phyloP scores from a whole-genome alignment of 2,329 filamentous ascomycete species.

The Colletotrichum sidae region DNA sequence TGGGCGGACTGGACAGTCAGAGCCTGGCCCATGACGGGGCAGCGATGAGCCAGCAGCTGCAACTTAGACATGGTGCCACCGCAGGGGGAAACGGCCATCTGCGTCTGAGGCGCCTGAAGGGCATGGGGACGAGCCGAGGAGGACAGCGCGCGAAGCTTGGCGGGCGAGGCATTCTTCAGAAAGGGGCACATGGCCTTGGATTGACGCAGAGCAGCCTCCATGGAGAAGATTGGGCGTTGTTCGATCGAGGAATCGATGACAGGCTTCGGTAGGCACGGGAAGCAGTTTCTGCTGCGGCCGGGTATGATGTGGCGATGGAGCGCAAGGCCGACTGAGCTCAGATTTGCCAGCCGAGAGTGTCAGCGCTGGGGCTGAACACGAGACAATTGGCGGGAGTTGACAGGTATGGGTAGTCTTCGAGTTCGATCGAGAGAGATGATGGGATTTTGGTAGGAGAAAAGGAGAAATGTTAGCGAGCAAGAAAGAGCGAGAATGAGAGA shows the following conservation, averaged over 20 bases:
- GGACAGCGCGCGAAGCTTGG: constrained; percentile 89
- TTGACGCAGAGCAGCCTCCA: constrained; percentile 96
- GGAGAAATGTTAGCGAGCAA: constrained; percentile 6
- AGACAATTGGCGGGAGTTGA: constrained; percentile 27
- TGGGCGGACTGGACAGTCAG: constrained; percentile 84
- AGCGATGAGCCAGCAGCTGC: constrained; percentile 92
- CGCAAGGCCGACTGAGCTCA: constrained; percentile 10
- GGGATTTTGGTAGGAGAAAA: constrained; percentile 8
- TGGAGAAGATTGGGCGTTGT: constrained; percentile 52
- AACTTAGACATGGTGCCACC: constrained; percentile 97
- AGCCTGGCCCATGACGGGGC: constrained; percentile 98
- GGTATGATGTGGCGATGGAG: constrained; percentile 27
- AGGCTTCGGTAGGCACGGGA: neutral
- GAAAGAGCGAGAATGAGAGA: constrained; percentile 21
- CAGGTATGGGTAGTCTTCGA: neutral
- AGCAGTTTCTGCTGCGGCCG: constrained; percentile 18
- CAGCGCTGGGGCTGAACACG: constrained; percentile 25
- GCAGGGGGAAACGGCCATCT: constrained; percentile 72
- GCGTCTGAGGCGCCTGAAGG: constrained; percentile 53
- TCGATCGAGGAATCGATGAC: constrained; percentile 13
- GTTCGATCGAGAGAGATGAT: constrained; percentile 18
- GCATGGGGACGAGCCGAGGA: constrained; percentile 68
- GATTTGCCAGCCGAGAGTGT: constrained; percentile 28
- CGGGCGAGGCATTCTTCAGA: constrained; percentile 92
- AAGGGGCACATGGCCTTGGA: constrained; percentile 98